Conservation (phyloP, 2,329 filamentous ascomycete genomes). For the Canariomyces notabilis region DNA sequence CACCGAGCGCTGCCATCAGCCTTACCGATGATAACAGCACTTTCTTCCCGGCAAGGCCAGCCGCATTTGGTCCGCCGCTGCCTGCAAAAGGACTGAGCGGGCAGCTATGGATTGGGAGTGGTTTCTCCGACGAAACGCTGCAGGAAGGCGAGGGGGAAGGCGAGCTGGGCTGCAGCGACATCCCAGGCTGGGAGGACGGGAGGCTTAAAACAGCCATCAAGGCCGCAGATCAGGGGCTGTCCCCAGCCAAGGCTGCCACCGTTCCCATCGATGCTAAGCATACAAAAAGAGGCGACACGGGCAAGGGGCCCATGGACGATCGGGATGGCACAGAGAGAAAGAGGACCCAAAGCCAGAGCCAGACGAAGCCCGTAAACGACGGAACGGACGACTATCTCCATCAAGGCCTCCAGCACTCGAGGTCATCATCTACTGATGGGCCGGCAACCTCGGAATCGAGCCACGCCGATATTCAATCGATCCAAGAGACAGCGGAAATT, state of each 20-base stretch:
- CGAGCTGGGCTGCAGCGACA: conserved; percentile 91
- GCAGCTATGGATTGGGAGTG: conserved; percentile 87
- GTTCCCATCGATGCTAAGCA: conserved; percentile 30
- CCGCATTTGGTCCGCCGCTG: conserved; percentile 82
- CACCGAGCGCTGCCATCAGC: conserved; percentile 91
- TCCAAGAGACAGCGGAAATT: conserved; percentile 90
- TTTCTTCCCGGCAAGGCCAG: conserved; percentile 88
- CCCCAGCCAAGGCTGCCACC: conserved; percentile 31
- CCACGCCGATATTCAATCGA: conserved; percentile 87
- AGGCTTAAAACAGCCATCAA: conserved; percentile 36
- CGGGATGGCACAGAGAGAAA: conserved; percentile 23
- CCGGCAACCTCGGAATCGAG: conserved; percentile 34
- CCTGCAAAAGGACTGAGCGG: conserved; percentile 75
- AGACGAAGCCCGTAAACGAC: conserved; percentile 49
- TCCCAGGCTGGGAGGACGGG: conserved; percentile 76
- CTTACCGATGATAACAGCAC: conserved; percentile 97
- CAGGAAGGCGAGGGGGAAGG: conserved; percentile 64
- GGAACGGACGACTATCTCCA: conserved; percentile 84
- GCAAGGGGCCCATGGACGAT: conserved; percentile 30
- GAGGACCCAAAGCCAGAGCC: conserved; percentile 26
- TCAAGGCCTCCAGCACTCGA: conserved; percentile 37
- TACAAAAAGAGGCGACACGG: conserved; percentile 33
- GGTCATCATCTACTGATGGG: conserved; percentile 32
- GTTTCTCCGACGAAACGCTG: conserved; percentile 76
- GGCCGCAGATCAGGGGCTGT: conserved; percentile 37